phyloP scores from a whole-genome alignment of 202 grass and related monocot genomes.

The Zoysia matrella region DNA sequence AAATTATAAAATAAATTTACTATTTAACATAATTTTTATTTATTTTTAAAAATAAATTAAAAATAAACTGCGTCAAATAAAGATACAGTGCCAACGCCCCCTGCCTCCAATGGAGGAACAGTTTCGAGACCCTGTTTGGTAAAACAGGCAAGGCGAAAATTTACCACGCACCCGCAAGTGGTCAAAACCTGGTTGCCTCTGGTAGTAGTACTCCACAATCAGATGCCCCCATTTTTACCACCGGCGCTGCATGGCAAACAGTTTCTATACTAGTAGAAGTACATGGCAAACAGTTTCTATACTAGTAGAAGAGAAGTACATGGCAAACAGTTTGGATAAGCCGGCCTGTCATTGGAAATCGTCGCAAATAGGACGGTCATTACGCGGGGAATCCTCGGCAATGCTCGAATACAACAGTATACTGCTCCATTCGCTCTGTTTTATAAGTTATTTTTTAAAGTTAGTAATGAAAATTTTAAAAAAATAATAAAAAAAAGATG shows the following conservation, averaged over 20 bases:
- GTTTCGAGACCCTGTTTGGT: slow-evolving; percentile 43
- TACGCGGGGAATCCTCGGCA: background rate
- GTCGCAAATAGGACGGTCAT: slow-evolving; percentile 9
- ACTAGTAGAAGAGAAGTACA: background rate
- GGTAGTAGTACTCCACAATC: slow-evolving; percentile 34
- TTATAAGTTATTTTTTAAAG: too few relatives aligned
- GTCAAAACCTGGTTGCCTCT: slow-evolving; percentile 5
- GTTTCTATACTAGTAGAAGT: too few relatives aligned
- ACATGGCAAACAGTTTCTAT: slow-evolving; percentile 4
- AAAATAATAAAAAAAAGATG: too few relatives aligned
- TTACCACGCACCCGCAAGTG: slow-evolving; percentile 34
- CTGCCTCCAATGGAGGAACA: slow-evolving; percentile 13
- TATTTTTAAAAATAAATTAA: too few relatives aligned
- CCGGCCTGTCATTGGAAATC: slow-evolving; percentile 40
- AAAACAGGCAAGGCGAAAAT: slow-evolving; percentile 34
- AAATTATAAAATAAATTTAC: too few relatives aligned
- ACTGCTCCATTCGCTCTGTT: too few relatives aligned
- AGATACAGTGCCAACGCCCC: background rate
- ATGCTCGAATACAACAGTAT: too few relatives aligned
- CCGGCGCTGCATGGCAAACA: background rate
- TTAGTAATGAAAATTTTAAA: too few relatives aligned
- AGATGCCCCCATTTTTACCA: slow-evolving; percentile 23
- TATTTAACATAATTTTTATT: too few relatives aligned
- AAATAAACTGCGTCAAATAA: too few relatives aligned
- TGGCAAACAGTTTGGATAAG: slow-evolving; percentile 53